A percentile compares a stretch with the other conserved stretches of the same genome.
phyloP scores from a whole-genome alignment of 768 basidiomycete species.

The Lactarius quietus region DNA sequence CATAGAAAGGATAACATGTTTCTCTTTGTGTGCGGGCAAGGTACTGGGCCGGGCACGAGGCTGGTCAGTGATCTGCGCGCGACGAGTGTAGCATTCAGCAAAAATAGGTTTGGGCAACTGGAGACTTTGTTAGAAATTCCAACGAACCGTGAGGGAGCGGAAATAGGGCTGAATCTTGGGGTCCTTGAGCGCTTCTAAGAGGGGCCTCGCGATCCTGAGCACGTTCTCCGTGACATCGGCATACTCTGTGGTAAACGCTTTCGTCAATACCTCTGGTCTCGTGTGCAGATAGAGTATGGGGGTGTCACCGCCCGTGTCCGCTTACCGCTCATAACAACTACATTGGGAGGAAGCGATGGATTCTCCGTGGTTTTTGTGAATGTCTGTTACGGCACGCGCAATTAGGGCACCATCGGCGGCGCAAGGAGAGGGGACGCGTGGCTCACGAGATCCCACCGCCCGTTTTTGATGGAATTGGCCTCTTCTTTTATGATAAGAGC shows the following conservation, averaged over 20 bases:
- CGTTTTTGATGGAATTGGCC: conserved; percentile 59
- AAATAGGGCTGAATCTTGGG: conserved; percentile 70
- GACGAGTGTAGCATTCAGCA: conserved; percentile 12
- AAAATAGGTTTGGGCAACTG: conserved; percentile 6
- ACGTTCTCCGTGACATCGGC: conserved; percentile 81
- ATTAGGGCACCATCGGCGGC: conserved; percentile 4
- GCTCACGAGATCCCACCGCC: conserved; percentile 84
- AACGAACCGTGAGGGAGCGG: conserved; percentile 75
- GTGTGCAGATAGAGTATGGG: not conserved
- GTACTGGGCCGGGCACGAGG: conserved; percentile 63
- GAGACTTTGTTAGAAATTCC: not conserved
- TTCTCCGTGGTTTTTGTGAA: conserved; percentile 79
- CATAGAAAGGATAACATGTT: conserved; percentile 73
- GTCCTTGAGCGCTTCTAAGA: conserved; percentile 56
- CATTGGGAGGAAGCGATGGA: conserved; percentile 51
- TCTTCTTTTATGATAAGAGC: conserved; percentile 80
- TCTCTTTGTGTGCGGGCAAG: conserved; percentile 50
- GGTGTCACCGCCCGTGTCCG: not conserved
- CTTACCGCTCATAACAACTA: conserved; percentile 75
- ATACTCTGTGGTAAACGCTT: conserved; percentile 49
- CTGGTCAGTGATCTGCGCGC: conserved; percentile 72
- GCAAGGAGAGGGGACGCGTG: conserved; percentile 23
- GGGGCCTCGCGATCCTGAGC: conserved; percentile 55
- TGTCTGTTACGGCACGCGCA: conserved; percentile 44
- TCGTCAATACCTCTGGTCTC: conserved; percentile 13